Evolutionary conservation across 192 early-diverging fungal species (phyloP), one percentile per base, ranked within the genome.

Genomic region (Mortierella alpina): DNA sequence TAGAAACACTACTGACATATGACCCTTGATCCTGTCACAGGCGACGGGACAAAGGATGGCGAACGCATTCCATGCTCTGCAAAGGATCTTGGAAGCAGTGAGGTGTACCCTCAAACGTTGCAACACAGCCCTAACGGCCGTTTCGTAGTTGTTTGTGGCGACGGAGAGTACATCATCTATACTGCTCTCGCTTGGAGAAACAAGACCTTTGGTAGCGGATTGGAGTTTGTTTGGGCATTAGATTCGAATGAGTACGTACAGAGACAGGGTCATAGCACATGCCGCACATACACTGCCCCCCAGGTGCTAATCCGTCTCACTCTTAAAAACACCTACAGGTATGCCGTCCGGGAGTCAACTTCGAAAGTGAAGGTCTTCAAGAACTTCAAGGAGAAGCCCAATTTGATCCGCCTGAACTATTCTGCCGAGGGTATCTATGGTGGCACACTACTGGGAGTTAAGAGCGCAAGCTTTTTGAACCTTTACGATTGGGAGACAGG

Each of bases 81-180:
- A 46, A 99, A 99, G 83, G 98, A 99, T 55, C 88, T 99, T 8
- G 98, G 98, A 63, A 98, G 89, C 83, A 99, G 98, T 82, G 98
- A 99, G 77, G 89, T 99, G 18, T 99, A 97, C 68, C 98, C 98
- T 42, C 95, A 99, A 79, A 93, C 92, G 45, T 84, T 99, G 41
- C 90, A 96, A 86, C 98, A 99, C 86, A 95, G 93, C 67, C 98
- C 98, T 47, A 99, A 99, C 75, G 98, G 97, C 42, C 91, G 97
- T 58, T 99, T 99, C 85, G 97, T 98, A 20, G 98, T 97, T 18
- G 98, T 98, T 12, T 98, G 96, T 74, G 98, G 98, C 45, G 97
- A 99, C 76, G 97, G 96, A 56, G 98, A 99, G 87, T 99, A 96
- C 82, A 99, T 99, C 66, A 99, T 99, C 74, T 99, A 99, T 85